Evolutionary conservation across 2,329 filamentous ascomycete genomes (phyloP).

Genomic region (Juglanconis oblonga): DNA sequence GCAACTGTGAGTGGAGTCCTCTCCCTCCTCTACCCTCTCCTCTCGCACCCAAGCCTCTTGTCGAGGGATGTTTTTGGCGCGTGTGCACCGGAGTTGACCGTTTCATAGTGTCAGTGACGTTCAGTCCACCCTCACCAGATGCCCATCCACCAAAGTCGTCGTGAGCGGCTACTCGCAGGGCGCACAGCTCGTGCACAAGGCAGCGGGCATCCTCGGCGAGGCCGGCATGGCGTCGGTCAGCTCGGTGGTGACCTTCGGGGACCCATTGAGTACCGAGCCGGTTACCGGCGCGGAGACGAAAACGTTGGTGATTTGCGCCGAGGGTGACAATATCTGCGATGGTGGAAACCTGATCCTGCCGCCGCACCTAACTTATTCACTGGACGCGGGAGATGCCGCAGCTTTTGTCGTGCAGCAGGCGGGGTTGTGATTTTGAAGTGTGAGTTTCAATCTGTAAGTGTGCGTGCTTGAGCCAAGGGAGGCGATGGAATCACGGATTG

Average conservation of each 20-base stretch:
- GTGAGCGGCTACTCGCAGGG: conserved; percentile 36
- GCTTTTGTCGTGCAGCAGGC: conserved; percentile 20
- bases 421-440: background rate
- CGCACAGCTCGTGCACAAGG: conserved; percentile 27
- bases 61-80: background rate
- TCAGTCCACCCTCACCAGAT: conserved; percentile 28
- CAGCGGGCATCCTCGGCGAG: conserved; percentile 20
- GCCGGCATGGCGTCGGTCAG: conserved; percentile 18
- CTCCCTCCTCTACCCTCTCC: background rate
- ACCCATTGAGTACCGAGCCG: conserved; percentile 15
- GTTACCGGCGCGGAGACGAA: background rate
- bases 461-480: too few relatives aligned
- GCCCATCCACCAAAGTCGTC: conserved; percentile 38
- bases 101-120: background rate
- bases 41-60: too few relatives aligned
- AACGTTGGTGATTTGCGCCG: conserved; percentile 14
- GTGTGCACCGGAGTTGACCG: background rate
- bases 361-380: conserved; percentile 24
- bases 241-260: conserved; percentile 27
- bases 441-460: background rate
- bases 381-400: conserved; percentile 21
- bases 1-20: background rate
- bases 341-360: conserved; percentile 22
- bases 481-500: too few relatives aligned
- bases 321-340: conserved; percentile 14